Conservation (phyloP, 2,329 filamentous ascomycete genomes). For the Trichophaea hybrida region DNA sequence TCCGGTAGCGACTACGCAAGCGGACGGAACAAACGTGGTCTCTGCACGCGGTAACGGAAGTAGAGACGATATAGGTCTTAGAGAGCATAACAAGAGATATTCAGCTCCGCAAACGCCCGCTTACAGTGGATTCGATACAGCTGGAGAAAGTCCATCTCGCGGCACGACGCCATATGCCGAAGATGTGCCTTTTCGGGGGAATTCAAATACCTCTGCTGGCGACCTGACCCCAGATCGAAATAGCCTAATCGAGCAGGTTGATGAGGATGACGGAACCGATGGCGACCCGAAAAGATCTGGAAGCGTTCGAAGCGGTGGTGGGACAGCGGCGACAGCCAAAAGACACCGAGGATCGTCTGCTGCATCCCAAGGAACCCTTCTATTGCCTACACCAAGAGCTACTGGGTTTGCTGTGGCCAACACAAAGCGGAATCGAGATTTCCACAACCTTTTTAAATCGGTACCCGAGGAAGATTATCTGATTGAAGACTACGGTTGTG, state of each 20-base stretch:
- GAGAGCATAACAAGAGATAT: not conserved
- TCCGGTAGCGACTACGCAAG: not conserved
- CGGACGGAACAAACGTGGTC: not conserved
- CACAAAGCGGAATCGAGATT: constrained; percentile 90
- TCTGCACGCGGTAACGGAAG: not conserved
- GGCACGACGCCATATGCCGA: constrained; percentile 20
- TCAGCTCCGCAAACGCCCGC: constrained; percentile 5
- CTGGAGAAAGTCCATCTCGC: constrained; percentile 10
- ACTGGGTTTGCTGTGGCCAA: constrained; percentile 93
- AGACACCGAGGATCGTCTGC: constrained; percentile 19
- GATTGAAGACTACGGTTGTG: constrained; percentile 97
- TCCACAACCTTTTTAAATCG: constrained; percentile 84
- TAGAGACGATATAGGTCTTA: not conserved
- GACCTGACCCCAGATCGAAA: constrained; percentile 15
- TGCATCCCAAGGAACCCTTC: constrained; percentile 8
- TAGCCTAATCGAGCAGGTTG: constrained; percentile 5
- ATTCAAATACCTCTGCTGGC: constrained; percentile 6
- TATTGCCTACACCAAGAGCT: constrained; percentile 48
- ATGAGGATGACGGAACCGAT: constrained; percentile 18
- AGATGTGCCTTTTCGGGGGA: constrained; percentile 11
- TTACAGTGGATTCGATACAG: constrained; percentile 12
- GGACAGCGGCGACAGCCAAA: constrained; percentile 25
- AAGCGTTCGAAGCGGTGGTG: constrained; percentile 30
- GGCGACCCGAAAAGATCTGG: constrained; percentile 31
- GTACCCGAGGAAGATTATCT: constrained; percentile 96